These are phyloP conservation scores for Apiospora kogelbergensis DNA, from an alignment of 2,329 filamentous ascomycete species.

Conservation along the genomic window DNA sequence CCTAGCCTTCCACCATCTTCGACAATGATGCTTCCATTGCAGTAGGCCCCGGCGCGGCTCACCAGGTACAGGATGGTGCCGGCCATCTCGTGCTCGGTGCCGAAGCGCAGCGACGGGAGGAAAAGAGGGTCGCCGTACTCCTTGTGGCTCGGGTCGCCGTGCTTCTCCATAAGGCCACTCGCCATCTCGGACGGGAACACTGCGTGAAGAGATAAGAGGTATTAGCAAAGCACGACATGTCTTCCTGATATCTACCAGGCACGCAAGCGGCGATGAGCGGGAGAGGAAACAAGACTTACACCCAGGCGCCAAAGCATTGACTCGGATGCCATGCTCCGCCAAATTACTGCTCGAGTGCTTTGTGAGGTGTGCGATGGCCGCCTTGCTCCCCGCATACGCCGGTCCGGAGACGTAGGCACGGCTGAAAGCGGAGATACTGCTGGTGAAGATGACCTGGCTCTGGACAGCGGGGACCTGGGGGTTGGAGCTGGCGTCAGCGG, in stretches of 20 bases:
- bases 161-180: conserved; percentile 13
- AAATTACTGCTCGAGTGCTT: conserved; percentile 30
- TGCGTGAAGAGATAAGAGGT: conserved; percentile 11
- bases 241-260: not conserved
- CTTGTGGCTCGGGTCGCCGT: conserved; percentile 25
- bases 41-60: conserved; percentile 28
- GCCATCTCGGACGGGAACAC: conserved; percentile 30
- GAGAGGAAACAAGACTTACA: conserved; percentile 21
- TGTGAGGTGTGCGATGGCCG: conserved; percentile 26
- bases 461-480: conserved; percentile 25
- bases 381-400: conserved; percentile 26
- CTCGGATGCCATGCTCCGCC: conserved; percentile 24
- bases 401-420: conserved; percentile 18
- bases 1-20: conserved; percentile 27
- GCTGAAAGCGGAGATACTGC: conserved; percentile 25
- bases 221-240: not conserved
- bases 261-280: no score
- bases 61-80: conserved; percentile 29
- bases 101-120: conserved; percentile 28
- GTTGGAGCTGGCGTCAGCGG: conserved; percentile 12
- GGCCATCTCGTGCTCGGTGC: conserved; percentile 30
- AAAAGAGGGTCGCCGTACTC: conserved; percentile 18
- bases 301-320: conserved; percentile 30
- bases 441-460: conserved; percentile 30
- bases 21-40: conserved; percentile 29